Conservation (phyloP, 208 protist genomes). For the Blastocrithidia nonstop region DNA sequence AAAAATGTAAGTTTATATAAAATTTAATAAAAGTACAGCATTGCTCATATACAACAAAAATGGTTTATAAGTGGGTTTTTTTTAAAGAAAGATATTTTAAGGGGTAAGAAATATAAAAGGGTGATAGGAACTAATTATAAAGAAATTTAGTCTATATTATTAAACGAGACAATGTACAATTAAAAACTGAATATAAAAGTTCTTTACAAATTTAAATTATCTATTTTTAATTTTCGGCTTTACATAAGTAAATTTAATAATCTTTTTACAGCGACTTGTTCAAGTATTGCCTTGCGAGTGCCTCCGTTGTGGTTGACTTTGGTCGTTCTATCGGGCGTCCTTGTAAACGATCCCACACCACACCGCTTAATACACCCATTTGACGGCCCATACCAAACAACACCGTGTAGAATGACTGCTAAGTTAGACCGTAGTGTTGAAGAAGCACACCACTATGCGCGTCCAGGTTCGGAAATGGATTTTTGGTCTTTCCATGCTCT, state of each 20-base stretch:
- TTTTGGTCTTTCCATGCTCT: slow-evolving; percentile 97
- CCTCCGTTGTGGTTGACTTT: slow-evolving; percentile 87
- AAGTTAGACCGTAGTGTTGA: slow-evolving; percentile 93
- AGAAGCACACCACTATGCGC: slow-evolving; percentile 90
- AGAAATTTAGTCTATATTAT: not conserved
- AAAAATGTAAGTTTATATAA: no score
- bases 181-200: not conserved
- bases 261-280: slow-evolving; percentile 1
- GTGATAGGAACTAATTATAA: not conserved
- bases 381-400: slow-evolving; percentile 95
- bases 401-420: slow-evolving; percentile 95
- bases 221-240: not conserved
- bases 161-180: not conserved
- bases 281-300: slow-evolving; percentile 54
- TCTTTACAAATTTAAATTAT: not conserved
- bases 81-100: not conserved
- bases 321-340: slow-evolving; percentile 93
- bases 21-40: no score
- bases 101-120: not conserved
- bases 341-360: slow-evolving; percentile 92
- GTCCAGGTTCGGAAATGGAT: slow-evolving; percentile 97
- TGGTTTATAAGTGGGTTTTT: no score
- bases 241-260: not conserved
- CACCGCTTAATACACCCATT: slow-evolving; percentile 86
- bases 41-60: no score